phyloP scores from a whole-genome alignment of 495 filamentous ascomycete genomes.

The Pyrenula massariospora region DNA sequence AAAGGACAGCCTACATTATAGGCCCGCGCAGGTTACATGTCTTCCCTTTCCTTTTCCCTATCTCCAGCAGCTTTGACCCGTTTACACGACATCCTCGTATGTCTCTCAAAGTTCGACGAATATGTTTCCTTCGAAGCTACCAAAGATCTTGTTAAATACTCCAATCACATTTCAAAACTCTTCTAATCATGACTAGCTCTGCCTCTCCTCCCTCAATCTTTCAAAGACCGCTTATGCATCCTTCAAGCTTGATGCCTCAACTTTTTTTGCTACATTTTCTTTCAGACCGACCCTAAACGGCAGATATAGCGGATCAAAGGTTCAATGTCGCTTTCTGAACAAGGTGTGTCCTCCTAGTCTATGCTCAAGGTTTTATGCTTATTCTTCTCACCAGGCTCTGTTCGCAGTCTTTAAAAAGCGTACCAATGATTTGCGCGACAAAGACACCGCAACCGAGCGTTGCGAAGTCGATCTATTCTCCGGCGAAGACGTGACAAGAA shows the following conservation, averaged over 20 bases:
- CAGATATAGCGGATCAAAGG: constrained; percentile 19
- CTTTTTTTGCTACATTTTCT: constrained; percentile 74
- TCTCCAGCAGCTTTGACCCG: constrained; percentile 58
- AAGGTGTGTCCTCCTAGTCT: neutral
- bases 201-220: constrained; percentile 75
- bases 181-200: constrained; percentile 40
- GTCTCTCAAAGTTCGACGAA: constrained; percentile 87
- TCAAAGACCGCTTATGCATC: constrained; percentile 87
- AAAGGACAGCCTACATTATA: too few species aligned
- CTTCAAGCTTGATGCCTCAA: constrained; percentile 55
- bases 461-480: constrained; percentile 82
- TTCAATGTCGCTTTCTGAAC: neutral
- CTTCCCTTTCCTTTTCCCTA: constrained; percentile 67
- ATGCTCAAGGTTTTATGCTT: neutral
- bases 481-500: constrained; percentile 55
- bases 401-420: constrained; percentile 64
- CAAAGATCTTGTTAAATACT: constrained; percentile 46
- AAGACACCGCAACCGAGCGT: constrained; percentile 68
- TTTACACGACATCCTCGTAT: constrained; percentile 74
- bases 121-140: constrained; percentile 77
- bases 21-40: too few species aligned
- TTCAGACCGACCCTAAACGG: constrained; percentile 33
- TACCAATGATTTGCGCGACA: constrained; percentile 46
- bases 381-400: constrained; percentile 38
- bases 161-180: neutral